Conservation (phyloP, 345 rosid species). For the Eucalyptus microcorys region DNA sequence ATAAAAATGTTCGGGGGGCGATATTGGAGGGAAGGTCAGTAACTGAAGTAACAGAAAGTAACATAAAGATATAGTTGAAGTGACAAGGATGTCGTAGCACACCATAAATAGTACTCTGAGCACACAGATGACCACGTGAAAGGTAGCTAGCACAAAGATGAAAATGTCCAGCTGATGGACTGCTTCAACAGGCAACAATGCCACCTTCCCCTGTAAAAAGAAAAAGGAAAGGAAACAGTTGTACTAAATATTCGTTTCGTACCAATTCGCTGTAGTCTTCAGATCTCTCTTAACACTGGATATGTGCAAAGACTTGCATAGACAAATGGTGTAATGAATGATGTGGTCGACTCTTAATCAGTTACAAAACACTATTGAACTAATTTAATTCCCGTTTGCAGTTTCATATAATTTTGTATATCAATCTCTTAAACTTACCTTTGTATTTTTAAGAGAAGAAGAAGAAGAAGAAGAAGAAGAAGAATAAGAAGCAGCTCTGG, state of each 20-base stretch:
- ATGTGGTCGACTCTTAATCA: background rate
- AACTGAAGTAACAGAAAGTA: background rate
- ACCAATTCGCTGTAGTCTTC: background rate
- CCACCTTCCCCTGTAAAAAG: slow-evolving; percentile 41
- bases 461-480: background rate
- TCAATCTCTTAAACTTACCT: background rate
- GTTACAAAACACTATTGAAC: background rate
- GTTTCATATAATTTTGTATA: background rate
- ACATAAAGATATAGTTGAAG: background rate
- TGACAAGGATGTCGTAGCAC: background rate
- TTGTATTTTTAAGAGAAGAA: background rate
- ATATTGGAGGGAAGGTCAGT: background rate
- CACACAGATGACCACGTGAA: slow-evolving; percentile 58
- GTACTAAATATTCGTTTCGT: too few relatives aligned
- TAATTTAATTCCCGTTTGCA: background rate
- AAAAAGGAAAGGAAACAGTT: background rate
- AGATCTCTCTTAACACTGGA: background rate
- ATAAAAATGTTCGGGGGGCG: rapidly evolving
- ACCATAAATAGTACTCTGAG: slow-evolving; percentile 32
- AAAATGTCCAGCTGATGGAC: slow-evolving; percentile 77
- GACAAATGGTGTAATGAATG: background rate
- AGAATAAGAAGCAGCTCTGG: background rate
- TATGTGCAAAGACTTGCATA: background rate
- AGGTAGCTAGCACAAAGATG: slow-evolving; percentile 64
- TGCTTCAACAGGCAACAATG: slow-evolving; percentile 48